These are phyloP conservation scores for Phycomyces blakesleeanus DNA, from an alignment of 192 early-diverging fungal genomes.

Conservation along the genomic window DNA sequence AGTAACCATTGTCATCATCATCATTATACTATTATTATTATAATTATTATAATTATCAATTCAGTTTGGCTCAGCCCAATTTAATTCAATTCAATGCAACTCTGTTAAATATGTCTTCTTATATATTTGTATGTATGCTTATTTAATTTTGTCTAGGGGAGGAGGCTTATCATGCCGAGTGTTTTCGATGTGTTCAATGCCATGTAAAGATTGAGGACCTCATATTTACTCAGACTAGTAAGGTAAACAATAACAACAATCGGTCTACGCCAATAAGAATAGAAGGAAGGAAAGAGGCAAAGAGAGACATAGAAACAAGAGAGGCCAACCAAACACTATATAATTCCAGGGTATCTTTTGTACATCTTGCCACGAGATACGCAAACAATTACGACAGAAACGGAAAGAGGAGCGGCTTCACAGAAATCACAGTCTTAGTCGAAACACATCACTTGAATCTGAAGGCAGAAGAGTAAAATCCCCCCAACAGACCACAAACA, in stretches of 20 bases:
- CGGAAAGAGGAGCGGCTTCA: constrained; percentile 38
- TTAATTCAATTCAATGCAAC: no score
- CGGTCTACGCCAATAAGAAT: neutral
- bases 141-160: constrained; percentile 43
- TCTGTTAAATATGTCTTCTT: no score
- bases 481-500: neutral
- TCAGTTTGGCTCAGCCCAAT: no score
- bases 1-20: no score
- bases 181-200: constrained; percentile 77
- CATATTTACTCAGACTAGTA: constrained; percentile 79
- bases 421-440: neutral
- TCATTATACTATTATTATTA: no score
- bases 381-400: constrained; percentile 61
- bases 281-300: neutral
- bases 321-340: neutral
- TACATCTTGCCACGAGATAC: constrained; percentile 66
- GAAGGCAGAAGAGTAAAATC: neutral
- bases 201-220: constrained; percentile 70
- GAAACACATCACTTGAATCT: neutral
- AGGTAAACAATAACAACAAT: constrained; percentile 31
- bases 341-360: constrained; percentile 70
- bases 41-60: no score
- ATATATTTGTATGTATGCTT: neutral
- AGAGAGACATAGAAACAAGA: neutral
- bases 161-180: constrained; percentile 77